Percentiles rank a stretch among this genome's conserved stretches.
phyloP scores from a whole-genome alignment of 371 early-diverging fungal species.

The Batrachochytrium dendrobatidis region DNA sequence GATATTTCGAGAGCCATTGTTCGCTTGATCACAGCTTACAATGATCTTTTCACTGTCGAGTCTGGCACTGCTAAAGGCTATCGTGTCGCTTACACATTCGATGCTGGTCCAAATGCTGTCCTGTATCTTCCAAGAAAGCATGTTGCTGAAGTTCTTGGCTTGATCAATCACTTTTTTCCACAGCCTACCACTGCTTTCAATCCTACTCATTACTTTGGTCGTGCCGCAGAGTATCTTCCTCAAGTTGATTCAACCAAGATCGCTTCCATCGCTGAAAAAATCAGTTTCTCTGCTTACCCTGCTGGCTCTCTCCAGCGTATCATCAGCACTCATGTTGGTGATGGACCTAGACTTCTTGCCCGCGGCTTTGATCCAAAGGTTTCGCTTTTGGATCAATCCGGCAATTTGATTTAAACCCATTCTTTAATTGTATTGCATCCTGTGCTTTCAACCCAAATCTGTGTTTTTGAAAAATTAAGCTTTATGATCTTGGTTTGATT shows the following conservation, averaged over 20 bases:
- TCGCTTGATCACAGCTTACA: constrained; percentile 77
- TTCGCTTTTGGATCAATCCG: constrained; percentile 27
- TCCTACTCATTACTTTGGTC: constrained; percentile 46
- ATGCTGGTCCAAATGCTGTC: constrained; percentile 99
- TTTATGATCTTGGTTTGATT: not conserved
- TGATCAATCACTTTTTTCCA: constrained; percentile 84
- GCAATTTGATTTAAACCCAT: constrained; percentile 15
- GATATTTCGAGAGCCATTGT: constrained; percentile 89
- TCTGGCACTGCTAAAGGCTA: constrained; percentile 65
- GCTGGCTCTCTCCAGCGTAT: constrained; percentile 75
- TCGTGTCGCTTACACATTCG: constrained; percentile 56
- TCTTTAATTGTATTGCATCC: too few species aligned
- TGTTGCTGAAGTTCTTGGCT: constrained; percentile 72
- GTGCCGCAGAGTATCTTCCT: constrained; percentile 32
- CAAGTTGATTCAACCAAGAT: constrained; percentile 14
- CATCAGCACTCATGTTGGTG: constrained; percentile 83
- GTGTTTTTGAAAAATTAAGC: not conserved
- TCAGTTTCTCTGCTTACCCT: constrained; percentile 54
- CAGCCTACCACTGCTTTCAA: constrained; percentile 34
- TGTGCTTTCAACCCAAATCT: not conserved
- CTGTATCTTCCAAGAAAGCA: constrained; percentile 77
- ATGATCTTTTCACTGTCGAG: constrained; percentile 37
- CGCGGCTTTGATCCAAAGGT: constrained; percentile 19
- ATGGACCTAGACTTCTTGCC: constrained; percentile 80
- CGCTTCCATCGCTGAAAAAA: constrained; percentile 33